These are phyloP conservation scores for Ceratobasidium sp. DNA, from an alignment of 1,284 basidiomycete genomes.

Conservation along the genomic window DNA sequence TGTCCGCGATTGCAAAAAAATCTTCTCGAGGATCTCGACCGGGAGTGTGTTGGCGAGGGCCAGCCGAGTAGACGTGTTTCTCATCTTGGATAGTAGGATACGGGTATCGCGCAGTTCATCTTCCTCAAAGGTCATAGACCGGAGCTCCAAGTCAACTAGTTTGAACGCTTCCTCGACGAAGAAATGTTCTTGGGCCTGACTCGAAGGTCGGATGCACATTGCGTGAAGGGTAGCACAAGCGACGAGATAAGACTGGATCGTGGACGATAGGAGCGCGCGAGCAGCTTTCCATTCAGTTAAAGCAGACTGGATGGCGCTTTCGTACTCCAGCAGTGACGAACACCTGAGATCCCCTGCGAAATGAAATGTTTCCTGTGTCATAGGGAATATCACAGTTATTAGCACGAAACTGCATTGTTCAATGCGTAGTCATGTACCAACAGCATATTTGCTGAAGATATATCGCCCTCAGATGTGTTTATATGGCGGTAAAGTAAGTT, in stretches of 20 bases:
- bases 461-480: too few species aligned
- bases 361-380: too few species aligned
- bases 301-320: background rate
- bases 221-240: conserved; percentile 5
- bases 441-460: too few species aligned
- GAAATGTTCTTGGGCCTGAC: background rate
- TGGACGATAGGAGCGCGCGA: background rate
- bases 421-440: too few species aligned
- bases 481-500: too few species aligned
- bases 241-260: conserved; percentile 1
- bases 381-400: too few species aligned
- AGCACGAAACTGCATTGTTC: too few species aligned
- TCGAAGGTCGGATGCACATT: background rate
- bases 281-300: background rate
- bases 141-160: background rate
- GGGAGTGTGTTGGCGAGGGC: background rate
- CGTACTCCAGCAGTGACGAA: too few species aligned
- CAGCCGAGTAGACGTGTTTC: background rate
- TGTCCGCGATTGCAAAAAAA: background rate
- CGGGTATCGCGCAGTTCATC: background rate
- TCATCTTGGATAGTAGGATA: background rate
- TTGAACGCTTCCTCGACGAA: background rate
- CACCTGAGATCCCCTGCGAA: too few species aligned
- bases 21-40: background rate
- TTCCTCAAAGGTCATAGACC: background rate